Conservation (phyloP, 2,329 filamentous ascomycete genomes). For the Fusarium keratoplasticum region DNA sequence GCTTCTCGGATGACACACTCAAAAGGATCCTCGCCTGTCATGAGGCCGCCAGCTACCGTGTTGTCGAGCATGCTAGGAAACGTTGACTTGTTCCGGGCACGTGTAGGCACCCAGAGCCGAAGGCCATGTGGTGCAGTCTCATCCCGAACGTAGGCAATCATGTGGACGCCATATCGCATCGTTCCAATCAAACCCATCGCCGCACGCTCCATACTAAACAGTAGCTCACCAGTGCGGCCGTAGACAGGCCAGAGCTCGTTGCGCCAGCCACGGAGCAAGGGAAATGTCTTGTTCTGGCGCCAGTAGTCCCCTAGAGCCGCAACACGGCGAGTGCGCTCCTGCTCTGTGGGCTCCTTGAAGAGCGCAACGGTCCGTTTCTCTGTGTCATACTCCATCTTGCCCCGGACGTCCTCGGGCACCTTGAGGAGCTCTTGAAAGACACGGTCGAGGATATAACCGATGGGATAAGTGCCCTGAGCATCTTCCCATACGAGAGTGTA, state of each 20-base stretch:
- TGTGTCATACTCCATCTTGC: slow-evolving; percentile 71
- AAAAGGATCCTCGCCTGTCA: slow-evolving; percentile 82
- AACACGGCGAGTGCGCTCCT: slow-evolving; percentile 69
- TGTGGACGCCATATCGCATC: slow-evolving; percentile 83
- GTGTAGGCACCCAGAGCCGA: slow-evolving; percentile 85
- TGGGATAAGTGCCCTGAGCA: slow-evolving; percentile 69
- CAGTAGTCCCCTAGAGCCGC: slow-evolving; percentile 73
- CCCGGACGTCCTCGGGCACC: slow-evolving; percentile 62
- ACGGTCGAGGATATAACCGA: slow-evolving; percentile 69
- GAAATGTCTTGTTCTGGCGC: slow-evolving; percentile 77
- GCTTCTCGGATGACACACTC: slow-evolving; percentile 88
- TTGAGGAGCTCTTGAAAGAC: slow-evolving; percentile 62
- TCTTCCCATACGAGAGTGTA: slow-evolving; percentile 75
- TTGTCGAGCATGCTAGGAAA: slow-evolving; percentile 96
- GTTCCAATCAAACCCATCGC: slow-evolving; percentile 81
- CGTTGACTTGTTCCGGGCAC: slow-evolving; percentile 82
- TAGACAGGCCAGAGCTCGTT: slow-evolving; percentile 86
- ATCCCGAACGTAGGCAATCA: slow-evolving; percentile 76
- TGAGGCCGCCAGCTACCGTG: slow-evolving; percentile 84
- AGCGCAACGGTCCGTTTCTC: slow-evolving; percentile 72
- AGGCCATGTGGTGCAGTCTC: slow-evolving; percentile 63
- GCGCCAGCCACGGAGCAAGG: slow-evolving; percentile 82
- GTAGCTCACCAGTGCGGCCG: slow-evolving; percentile 68
- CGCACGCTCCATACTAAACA: slow-evolving; percentile 82
- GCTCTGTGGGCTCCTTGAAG: slow-evolving; percentile 67